phyloP scores from a whole-genome alignment of 106 monocot genomes.

The Dendrobium officinale region DNA sequence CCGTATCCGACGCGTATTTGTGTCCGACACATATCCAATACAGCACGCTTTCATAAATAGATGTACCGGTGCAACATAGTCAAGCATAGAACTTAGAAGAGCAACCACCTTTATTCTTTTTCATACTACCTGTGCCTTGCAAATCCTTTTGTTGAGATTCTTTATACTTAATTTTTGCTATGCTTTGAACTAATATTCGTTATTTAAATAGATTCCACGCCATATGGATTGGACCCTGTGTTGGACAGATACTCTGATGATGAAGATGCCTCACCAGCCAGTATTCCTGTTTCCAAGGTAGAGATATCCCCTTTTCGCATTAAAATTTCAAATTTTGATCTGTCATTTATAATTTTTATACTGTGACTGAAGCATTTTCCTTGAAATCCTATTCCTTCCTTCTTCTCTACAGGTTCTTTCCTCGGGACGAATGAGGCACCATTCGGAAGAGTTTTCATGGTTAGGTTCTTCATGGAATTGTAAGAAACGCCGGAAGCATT shows the following conservation, averaged over 20 bases:
- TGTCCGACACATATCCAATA: too few relatives aligned
- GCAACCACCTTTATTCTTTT: not conserved
- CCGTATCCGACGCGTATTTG: too few relatives aligned
- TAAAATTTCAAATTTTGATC: not conserved
- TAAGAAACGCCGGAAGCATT: slow-evolving; percentile 67
- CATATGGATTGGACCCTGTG: slow-evolving; percentile 11
- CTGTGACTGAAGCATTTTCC: not conserved
- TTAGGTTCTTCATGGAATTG: slow-evolving; percentile 66
- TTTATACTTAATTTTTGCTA: not conserved
- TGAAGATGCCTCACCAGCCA: slow-evolving; percentile 18
- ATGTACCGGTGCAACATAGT: too few relatives aligned
- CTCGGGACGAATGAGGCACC: slow-evolving; percentile 21
- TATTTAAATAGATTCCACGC: slow-evolving; percentile 14
- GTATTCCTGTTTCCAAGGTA: slow-evolving; percentile 37
- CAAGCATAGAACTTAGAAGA: too few relatives aligned
- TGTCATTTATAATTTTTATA: not conserved
- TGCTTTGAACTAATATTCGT: not conserved
- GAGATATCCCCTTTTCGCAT: not conserved
- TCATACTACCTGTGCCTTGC: not conserved
- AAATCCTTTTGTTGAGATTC: not conserved
- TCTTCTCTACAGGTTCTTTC: slow-evolving; percentile 28
- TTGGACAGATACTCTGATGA: slow-evolving; percentile 32
- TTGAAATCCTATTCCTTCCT: slow-evolving; percentile 6
- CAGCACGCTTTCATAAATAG: too few relatives aligned
- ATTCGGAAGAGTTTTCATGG: slow-evolving; percentile 72